These are phyloP conservation scores for Acanthamoeba lenticulata DNA, from an alignment of 208 protist species.

Conservation along the genomic window DNA sequence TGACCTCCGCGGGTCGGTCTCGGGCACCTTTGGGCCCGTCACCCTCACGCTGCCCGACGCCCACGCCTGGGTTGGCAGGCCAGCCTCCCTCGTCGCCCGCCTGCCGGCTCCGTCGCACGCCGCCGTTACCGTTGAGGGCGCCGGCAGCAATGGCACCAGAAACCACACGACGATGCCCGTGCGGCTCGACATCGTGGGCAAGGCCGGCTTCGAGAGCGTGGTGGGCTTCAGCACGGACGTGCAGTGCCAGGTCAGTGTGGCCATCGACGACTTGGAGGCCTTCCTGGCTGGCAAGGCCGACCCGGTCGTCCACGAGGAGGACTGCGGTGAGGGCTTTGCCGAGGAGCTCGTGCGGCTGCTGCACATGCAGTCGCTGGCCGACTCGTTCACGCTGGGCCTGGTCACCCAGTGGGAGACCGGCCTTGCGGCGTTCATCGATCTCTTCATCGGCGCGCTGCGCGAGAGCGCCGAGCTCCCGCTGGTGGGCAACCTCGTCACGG, in stretches of 20 bases:
- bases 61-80: slow-evolving; percentile 17
- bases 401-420: not conserved
- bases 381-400: not conserved
- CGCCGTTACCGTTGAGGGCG: not conserved
- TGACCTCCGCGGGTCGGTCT: not conserved
- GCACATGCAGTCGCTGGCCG: not conserved
- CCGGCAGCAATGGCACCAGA: not conserved
- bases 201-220: not conserved
- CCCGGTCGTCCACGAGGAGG: not conserved
- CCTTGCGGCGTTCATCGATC: not conserved
- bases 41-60: not conserved
- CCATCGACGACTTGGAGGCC: not conserved
- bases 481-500: not conserved
- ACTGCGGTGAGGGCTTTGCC: slow-evolving; percentile 29
- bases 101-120: not conserved
- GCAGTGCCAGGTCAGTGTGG: not conserved
- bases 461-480: not conserved
- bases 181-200: not conserved
- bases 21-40: not conserved
- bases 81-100: not conserved
- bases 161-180: not conserved
- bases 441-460: not conserved
- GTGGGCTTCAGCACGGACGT: slow-evolving; percentile 25
- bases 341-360: not conserved
- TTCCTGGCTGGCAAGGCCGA: not conserved